Conservation (phyloP, 2,329 filamentous ascomycete genomes). For the Aschersonia sp. region DNA sequence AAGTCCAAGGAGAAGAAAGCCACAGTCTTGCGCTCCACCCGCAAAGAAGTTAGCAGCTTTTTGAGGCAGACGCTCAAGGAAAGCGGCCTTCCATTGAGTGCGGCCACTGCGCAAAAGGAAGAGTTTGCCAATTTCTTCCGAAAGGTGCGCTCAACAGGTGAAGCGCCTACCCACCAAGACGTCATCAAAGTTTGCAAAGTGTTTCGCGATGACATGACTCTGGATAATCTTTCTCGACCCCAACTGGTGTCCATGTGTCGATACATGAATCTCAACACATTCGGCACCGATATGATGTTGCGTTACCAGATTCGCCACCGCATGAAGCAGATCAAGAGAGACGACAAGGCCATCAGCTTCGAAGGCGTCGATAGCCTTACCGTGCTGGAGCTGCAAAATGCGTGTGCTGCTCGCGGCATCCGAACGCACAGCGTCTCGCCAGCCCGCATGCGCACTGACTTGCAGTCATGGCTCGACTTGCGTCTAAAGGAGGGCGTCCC, state of each 20-base stretch:
- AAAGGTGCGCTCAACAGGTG: conserved; percentile 83
- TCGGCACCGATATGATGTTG: conserved; percentile 94
- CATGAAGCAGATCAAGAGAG: conserved; percentile 98
- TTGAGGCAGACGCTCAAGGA: conserved; percentile 79
- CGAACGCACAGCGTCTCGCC: conserved; percentile 87
- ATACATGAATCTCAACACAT: conserved; percentile 95
- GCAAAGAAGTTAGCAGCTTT: conserved; percentile 88
- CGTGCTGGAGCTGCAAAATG: conserved; percentile 84
- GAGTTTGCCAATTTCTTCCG: conserved; percentile 96
- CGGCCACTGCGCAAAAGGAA: conserved; percentile 73
- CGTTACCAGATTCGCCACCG: conserved; percentile 93
- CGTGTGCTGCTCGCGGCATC: conserved; percentile 81
- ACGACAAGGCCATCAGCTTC: conserved; percentile 85
- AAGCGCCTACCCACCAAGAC: conserved; percentile 74
- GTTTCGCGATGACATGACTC: conserved; percentile 92
- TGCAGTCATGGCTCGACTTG: conserved; percentile 88
- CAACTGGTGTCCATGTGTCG: conserved; percentile 96
- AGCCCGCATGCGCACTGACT: conserved; percentile 71
- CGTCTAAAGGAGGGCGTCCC: conserved; percentile 90
- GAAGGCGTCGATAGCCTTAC: conserved; percentile 89
- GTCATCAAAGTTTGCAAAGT: conserved; percentile 99
- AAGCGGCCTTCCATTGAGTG: conserved; percentile 79
- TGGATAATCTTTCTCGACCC: conserved; percentile 91
- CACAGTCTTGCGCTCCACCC: conserved; percentile 62
- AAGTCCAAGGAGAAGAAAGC: conserved; percentile 85